These are phyloP conservation scores for Potentilla sterilis DNA, from an alignment of 306 rosid genomes.

Conservation along the genomic window DNA sequence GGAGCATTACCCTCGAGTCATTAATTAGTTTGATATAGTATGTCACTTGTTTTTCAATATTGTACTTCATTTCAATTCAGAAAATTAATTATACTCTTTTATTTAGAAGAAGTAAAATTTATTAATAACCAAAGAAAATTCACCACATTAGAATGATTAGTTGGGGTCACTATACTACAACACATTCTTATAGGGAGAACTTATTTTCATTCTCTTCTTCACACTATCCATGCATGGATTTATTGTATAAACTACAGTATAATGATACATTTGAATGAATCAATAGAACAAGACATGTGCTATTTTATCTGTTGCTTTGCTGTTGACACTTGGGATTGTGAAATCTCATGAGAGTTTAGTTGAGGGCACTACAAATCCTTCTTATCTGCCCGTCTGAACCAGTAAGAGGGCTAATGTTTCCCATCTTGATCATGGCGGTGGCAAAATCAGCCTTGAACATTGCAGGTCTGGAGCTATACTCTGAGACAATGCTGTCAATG, in stretches of 20 bases:
- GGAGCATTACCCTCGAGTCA: too few relatives aligned
- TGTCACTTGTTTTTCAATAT: too few relatives aligned
- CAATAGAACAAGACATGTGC: neutral
- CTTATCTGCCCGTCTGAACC: slow-evolving; percentile 27
- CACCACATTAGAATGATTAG: too few relatives aligned
- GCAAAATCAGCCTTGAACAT: slow-evolving; percentile 20
- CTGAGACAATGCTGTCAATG: slow-evolving; percentile 25
- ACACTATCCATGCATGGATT: neutral
- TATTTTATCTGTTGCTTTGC: neutral
- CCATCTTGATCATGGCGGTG: slow-evolving; percentile 30
- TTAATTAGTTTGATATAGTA: too few relatives aligned
- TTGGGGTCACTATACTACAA: too few relatives aligned
- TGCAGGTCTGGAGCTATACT: slow-evolving; percentile 17
- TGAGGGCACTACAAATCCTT: slow-evolving; percentile 28
- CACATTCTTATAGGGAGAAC: neutral
- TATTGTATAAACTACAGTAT: neutral
- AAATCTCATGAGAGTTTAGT: slow-evolving; percentile 9
- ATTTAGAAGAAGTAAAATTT: too few relatives aligned
- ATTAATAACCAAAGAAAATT: too few relatives aligned
- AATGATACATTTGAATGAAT: neutral
- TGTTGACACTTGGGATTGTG: neutral
- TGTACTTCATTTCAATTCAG: too few relatives aligned
- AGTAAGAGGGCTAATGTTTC: slow-evolving; percentile 23
- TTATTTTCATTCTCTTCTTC: neutral
- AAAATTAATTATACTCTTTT: too few relatives aligned